Base-by-base conservation (phyloP, 176 grass and related monocot species). In the Lolium rigidum region DNA sequence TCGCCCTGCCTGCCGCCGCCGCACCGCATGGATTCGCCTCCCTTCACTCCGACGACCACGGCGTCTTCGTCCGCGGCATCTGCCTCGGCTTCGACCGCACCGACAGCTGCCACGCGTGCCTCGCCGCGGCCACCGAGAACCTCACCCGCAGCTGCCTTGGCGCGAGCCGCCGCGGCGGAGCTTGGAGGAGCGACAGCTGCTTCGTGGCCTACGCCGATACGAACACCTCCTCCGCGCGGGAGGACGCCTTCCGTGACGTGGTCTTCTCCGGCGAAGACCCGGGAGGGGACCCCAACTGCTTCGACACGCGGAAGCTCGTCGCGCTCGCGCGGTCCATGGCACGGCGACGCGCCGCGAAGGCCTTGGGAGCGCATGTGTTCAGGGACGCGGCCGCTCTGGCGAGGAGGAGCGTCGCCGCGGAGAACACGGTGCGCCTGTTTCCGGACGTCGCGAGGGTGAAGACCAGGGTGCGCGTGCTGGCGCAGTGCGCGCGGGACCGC, bases 141-240 rank as follows among this genome's bases (percentile, higher is more conserved):
- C 69, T 72, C 39, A 47, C 69, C 10, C 4, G 2, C 68, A 2
- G 69, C 59, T 62, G 59, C 59, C 21, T 62, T 10, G 69, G 69
- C 39, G 41, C 39, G 69, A 72, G 69, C 39, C 41, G 69, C 20
- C 69, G 69, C 39, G 69, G 18, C 39, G 69, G 69, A 20, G 69
- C 2, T 12, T 72, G 69, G 69, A 72, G 69, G 12, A 5, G 69
- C 69, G 69, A 72, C 41, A 41, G 39, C 39, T 72, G 69, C 20
- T 72, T 72, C 69, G 10, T 72, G 10, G 39, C 10, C 4, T 72
- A 72, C 69, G 39, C 69, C 4, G 39, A 72, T 20, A 20, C 39
- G 18, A 72, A 22, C 39, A 5, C 18, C 15, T 46, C 41, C 69
- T 72, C 69, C 11, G 7, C 69, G 69, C 69, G n/a, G 9, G 69